Percentiles rank a stretch among this genome's conserved stretches.
These are phyloP conservation scores for Schizochytrium sp. DNA, from an alignment of 108 stramenopile species.

Conservation along the genomic window DNA sequence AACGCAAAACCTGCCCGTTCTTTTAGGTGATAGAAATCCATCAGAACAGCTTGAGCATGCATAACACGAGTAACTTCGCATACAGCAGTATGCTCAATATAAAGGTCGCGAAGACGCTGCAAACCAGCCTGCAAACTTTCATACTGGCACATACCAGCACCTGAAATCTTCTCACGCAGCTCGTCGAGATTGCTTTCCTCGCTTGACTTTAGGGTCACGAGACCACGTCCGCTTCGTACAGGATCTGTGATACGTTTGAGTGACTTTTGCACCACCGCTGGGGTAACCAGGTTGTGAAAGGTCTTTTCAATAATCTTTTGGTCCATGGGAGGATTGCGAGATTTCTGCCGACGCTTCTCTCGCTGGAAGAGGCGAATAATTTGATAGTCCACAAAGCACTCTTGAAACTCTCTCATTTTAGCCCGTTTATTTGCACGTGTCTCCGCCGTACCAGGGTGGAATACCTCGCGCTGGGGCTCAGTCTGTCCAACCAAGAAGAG, in stretches of 20 bases:
- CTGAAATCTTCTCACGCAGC: constrained; percentile 34
- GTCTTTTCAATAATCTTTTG: not conserved
- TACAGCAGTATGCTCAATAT: not conserved
- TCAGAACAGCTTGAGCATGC: constrained; percentile 36
- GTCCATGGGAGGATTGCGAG: not conserved
- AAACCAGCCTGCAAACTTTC: constrained; percentile 49
- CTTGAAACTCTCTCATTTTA: constrained; percentile 13
- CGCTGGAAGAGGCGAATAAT: constrained; percentile 5
- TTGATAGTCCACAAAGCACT: constrained; percentile 43
- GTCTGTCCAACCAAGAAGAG: constrained; percentile 49
- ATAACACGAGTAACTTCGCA: constrained; percentile 49
- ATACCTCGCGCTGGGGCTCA: constrained; percentile 53
- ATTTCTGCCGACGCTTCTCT: not conserved
- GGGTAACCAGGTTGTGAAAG: not conserved
- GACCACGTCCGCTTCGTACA: not conserved
- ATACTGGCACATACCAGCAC: constrained; percentile 36
- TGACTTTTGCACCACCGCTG: not conserved
- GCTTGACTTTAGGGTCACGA: not conserved
- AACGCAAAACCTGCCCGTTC: constrained; percentile 34
- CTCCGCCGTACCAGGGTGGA: constrained; percentile 11
- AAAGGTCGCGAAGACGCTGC: not conserved
- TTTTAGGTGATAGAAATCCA: constrained; percentile 48
- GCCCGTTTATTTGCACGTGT: not conserved
- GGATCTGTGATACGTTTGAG: not conserved
- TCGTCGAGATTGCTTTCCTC: not conserved